Conservation (phyloP, 257 asterid genomes). For the Linaria vulgaris region DNA sequence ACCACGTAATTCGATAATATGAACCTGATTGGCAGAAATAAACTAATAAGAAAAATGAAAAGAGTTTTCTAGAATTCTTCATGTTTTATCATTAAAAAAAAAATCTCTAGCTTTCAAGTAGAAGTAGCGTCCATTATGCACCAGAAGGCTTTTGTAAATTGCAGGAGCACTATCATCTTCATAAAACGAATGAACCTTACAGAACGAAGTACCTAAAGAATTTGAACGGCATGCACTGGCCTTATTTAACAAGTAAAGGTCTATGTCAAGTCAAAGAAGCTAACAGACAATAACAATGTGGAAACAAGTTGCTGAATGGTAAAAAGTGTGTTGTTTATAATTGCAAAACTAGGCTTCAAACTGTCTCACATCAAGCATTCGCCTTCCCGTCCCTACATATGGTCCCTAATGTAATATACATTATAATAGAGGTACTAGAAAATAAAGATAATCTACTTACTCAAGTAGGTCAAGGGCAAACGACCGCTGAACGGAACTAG, state of each 20-base stretch:
- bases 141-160: not conserved
- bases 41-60: not conserved
- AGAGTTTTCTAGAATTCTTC: slow-evolving; percentile 12
- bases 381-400: not conserved
- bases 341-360: slow-evolving; percentile 4
- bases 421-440: slow-evolving; percentile 14
- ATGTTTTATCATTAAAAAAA: slow-evolving; percentile 12
- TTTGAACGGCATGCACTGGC: not conserved
- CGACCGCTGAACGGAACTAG: slow-evolving; percentile 76
- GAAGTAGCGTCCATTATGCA: not conserved
- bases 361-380: slow-evolving; percentile 2
- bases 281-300: not conserved
- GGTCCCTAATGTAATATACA: slow-evolving; percentile 1
- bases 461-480: slow-evolving; percentile 95
- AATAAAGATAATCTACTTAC: slow-evolving; percentile 50
- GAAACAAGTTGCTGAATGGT: not conserved
- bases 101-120: not conserved
- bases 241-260: not conserved
- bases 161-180: not conserved
- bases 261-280: not conserved
- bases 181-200: too few relatives aligned
- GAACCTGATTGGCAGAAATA: slow-evolving; percentile 59
- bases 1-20: slow-evolving; percentile 82
- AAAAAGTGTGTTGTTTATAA: not conserved
- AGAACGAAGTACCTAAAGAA: too few relatives aligned